A percentile compares a stretch with the other conserved stretches of the same genome.
These are phyloP conservation scores for Emmonsiellopsis sp. DNA, from an alignment of 2,329 filamentous ascomycete species.

Conservation along the genomic window DNA sequence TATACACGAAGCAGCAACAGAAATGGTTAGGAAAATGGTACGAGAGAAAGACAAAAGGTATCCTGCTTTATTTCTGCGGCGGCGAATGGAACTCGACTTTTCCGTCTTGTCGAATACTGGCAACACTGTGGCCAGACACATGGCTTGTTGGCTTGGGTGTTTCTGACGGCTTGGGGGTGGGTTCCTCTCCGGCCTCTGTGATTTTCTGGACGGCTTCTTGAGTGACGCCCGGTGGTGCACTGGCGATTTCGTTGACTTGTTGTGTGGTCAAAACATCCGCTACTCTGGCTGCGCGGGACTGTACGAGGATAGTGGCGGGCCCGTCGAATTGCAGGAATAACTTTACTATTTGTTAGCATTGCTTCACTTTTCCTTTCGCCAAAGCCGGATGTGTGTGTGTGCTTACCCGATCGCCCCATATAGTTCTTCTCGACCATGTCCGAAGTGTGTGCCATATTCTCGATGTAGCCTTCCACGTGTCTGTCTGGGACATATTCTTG, in stretches of 20 bases:
- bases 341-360: constrained; percentile 21
- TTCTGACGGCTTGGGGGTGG: constrained; percentile 16
- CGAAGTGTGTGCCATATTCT: constrained; percentile 59
- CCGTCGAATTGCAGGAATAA: constrained; percentile 86
- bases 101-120: constrained; percentile 2
- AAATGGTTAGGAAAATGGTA: not conserved
- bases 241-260: constrained; percentile 85
- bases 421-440: constrained; percentile 68
- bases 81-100: constrained; percentile 4
- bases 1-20: not conserved
- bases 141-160: not conserved
- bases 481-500: constrained; percentile 59
- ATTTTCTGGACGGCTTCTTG: constrained; percentile 45
- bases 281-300: constrained; percentile 72
- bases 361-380: not conserved
- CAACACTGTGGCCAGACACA: constrained; percentile 1
- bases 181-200: constrained; percentile 20
- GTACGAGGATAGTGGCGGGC: constrained; percentile 75
- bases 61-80: not conserved
- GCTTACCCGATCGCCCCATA: constrained; percentile 79
- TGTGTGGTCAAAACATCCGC: constrained; percentile 67
- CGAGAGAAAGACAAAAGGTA: not conserved
- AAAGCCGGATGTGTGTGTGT: not conserved
- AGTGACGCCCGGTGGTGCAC: constrained; percentile 64
- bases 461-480: constrained; percentile 61